A percentile compares a stretch with the other conserved stretches of the same genome.
phyloP scores from a whole-genome alignment of 2,329 filamentous ascomycete species.

The Monilinia laxa region DNA sequence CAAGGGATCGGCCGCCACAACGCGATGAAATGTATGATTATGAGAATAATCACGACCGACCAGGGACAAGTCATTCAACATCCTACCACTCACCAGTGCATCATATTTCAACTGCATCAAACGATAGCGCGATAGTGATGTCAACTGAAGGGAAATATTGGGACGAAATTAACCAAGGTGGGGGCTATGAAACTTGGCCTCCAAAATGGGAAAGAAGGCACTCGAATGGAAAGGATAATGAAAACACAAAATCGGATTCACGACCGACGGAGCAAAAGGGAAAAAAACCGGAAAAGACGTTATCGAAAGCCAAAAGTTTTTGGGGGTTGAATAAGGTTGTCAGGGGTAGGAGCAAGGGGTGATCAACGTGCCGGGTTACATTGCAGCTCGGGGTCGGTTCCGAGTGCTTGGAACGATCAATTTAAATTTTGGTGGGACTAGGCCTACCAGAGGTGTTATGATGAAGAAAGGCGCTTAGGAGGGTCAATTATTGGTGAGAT shows the following conservation, averaged over 20 bases:
- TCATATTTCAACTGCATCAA: constrained; percentile 21
- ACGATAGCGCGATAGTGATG: constrained; percentile 23
- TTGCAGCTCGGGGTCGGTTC: constrained; percentile 19
- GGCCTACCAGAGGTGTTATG: not conserved
- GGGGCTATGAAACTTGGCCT: constrained; percentile 4
- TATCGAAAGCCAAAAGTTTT: constrained; percentile 22
- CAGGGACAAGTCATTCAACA: constrained; percentile 17
- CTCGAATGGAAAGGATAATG: constrained; percentile 3
- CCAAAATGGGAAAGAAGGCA: not conserved
- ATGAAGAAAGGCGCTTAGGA: constrained; percentile 8
- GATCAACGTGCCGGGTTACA: constrained; percentile 1
- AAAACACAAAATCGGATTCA: constrained; percentile 1
- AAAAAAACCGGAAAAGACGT: constrained; percentile 19
- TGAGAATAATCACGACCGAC: constrained; percentile 1
- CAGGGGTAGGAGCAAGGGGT: constrained; percentile 12
- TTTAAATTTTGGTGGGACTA: not conserved
- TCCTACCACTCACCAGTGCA: constrained; percentile 7
- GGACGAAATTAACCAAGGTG: constrained; percentile 8
- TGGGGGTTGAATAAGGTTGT: constrained; percentile 21
- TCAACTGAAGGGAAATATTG: constrained; percentile 9
- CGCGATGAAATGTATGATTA: not conserved
- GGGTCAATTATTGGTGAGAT: not conserved
- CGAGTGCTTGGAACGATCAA: constrained; percentile 21
- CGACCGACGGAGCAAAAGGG: constrained; percentile 19
- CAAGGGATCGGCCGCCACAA: not conserved